A percentile compares a stretch with the other conserved stretches of the same genome.
These are phyloP conservation scores for Monilinia laxa DNA, from an alignment of 2,329 filamentous ascomycete genomes.

Conservation along the genomic window DNA sequence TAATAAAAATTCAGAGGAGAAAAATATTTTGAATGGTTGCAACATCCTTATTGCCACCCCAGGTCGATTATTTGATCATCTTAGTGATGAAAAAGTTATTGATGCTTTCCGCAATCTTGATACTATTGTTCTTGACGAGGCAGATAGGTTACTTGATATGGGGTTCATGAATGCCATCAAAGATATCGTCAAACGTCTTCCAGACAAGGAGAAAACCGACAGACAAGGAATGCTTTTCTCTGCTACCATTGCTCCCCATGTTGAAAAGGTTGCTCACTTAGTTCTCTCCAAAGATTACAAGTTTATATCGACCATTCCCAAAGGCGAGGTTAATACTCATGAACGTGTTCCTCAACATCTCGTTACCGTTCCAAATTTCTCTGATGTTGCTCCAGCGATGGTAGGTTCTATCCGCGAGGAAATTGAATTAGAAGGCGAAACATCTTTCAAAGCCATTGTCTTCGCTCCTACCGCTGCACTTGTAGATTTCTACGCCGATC, in stretches of 20 bases:
- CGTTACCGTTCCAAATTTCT: constrained; percentile 64
- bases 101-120: constrained; percentile 61
- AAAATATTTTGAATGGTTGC: constrained; percentile 71
- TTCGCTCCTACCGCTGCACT: constrained; percentile 81
- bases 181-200: constrained; percentile 61
- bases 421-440: constrained; percentile 45
- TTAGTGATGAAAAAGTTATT: constrained; percentile 55
- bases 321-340: constrained; percentile 83
- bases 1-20: constrained; percentile 67
- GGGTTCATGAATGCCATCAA: constrained; percentile 70
- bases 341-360: constrained; percentile 78
- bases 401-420: constrained; percentile 72
- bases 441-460: constrained; percentile 87
- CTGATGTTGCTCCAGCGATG: constrained; percentile 74
- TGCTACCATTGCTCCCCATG: constrained; percentile 82
- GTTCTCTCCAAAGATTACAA: constrained; percentile 79
- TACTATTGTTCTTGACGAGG: constrained; percentile 93
- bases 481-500: constrained; percentile 62
- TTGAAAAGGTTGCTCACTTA: constrained; percentile 75
- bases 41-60: constrained; percentile 90
- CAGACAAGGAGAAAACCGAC: constrained; percentile 59
- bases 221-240: constrained; percentile 95
- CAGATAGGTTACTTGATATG: constrained; percentile 97
- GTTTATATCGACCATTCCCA: constrained; percentile 83
- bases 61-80: constrained; percentile 76